Percentiles rank a stretch among this genome's conserved stretches.
Conservation (phyloP, 1,139 yeast species). For the Debaryomyces nepalensis region DNA sequence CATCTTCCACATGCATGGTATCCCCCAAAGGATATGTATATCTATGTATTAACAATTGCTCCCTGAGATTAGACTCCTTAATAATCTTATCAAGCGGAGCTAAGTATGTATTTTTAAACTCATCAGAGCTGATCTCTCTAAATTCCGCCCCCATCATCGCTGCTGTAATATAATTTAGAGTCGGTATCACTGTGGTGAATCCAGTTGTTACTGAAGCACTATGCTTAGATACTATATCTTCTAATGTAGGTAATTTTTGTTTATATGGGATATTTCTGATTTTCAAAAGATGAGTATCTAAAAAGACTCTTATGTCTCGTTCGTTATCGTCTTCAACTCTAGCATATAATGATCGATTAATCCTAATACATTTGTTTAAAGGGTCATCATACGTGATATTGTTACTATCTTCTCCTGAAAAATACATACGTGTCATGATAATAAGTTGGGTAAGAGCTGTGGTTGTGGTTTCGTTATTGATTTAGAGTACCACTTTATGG, state of each 20-base stretch:
- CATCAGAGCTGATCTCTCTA: constrained; percentile 9
- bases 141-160: constrained; percentile 9
- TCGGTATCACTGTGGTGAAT: constrained; percentile 1
- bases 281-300: constrained; percentile 2
- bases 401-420: constrained; percentile 4
- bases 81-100: constrained; percentile 9
- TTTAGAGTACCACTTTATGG: too few relatives aligned
- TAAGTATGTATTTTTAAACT: constrained; percentile 9
- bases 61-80: neutral
- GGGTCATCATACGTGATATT: constrained; percentile 1
- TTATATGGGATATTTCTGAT: neutral
- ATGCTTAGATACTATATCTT: constrained; percentile 9
- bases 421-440: neutral
- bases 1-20: constrained; percentile 6
- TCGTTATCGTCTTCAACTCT: neutral
- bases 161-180: constrained; percentile 4
- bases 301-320: constrained; percentile 1
- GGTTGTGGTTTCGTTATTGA: too few relatives aligned
- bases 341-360: neutral
- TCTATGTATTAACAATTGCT: neutral
- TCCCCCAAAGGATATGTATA: constrained; percentile 9
- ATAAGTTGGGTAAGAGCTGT: neutral
- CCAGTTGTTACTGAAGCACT: constrained; percentile 7
- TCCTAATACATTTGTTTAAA: neutral
- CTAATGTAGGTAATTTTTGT: neutral